A percentile compares a stretch with the other conserved stretches of the same genome.
phyloP scores from a whole-genome alignment of 2,329 filamentous ascomycete species.

The Pestalotiopsis sp. region DNA sequence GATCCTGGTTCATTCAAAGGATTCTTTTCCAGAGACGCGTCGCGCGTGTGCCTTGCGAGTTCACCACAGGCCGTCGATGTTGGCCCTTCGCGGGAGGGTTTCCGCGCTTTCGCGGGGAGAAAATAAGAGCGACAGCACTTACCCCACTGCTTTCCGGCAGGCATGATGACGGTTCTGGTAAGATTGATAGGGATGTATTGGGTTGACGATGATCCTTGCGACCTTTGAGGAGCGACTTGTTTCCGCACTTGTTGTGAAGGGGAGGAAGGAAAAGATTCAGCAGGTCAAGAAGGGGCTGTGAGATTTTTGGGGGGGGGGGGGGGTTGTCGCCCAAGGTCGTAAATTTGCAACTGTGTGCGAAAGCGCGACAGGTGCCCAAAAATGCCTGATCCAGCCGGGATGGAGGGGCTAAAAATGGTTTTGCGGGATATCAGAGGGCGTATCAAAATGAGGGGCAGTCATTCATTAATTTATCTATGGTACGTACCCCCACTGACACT shows the following conservation, averaged over 20 bases:
- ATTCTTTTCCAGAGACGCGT: constrained; percentile 11
- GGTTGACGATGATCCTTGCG: not conserved
- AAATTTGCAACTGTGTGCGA: constrained; percentile 11
- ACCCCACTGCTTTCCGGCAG: constrained; percentile 19
- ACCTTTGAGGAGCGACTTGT: not conserved
- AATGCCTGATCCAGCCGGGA: not conserved
- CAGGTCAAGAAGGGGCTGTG: not conserved
- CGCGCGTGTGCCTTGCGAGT: not conserved
- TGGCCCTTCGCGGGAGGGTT: not conserved
- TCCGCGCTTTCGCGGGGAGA: constrained; percentile 2
- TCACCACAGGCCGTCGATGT: constrained; percentile 14
- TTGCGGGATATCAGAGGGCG: not conserved
- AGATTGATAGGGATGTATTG: not conserved
- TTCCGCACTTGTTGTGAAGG: not conserved
- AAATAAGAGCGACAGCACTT: constrained; percentile 10
- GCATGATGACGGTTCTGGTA: constrained; percentile 12
- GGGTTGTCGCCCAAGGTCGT: not conserved
- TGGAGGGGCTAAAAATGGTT: constrained; percentile 6
- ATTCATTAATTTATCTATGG: too few species aligned
- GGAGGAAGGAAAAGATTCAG: not conserved
- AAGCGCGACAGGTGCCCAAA: constrained; percentile 8
- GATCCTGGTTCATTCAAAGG: constrained; percentile 5
- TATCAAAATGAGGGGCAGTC: constrained; percentile 6
- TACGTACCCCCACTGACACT: too few species aligned
- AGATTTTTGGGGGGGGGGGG: constrained; percentile 7